These are phyloP conservation scores for Vigna radiata DNA, from an alignment of 306 rosid species.

Conservation along the genomic window DNA sequence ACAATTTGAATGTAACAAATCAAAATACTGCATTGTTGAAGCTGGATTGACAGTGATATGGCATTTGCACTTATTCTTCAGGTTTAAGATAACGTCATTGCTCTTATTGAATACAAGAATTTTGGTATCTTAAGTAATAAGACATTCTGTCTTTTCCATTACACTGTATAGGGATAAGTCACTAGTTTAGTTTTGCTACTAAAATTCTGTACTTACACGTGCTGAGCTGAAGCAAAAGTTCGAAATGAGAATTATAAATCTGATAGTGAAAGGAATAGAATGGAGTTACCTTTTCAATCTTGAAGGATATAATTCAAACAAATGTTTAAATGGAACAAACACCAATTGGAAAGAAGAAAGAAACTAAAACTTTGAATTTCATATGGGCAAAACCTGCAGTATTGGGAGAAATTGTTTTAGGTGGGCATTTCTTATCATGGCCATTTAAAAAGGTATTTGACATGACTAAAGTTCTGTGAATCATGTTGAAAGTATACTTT, in stretches of 20 bases:
- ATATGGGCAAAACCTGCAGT: too few relatives aligned
- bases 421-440: background rate
- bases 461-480: background rate
- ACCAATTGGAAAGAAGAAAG: too few relatives aligned
- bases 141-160: background rate
- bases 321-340: too few relatives aligned
- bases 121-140: background rate
- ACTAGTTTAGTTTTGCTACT: conserved; percentile 9
- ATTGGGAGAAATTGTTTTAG: background rate
- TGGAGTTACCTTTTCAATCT: too few relatives aligned
- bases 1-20: background rate
- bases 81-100: background rate
- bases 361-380: too few relatives aligned
- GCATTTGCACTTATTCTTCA: background rate
- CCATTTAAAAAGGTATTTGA: background rate
- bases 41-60: background rate
- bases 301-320: too few relatives aligned
- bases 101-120: background rate
- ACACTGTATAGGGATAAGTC: background rate
- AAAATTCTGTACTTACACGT: background rate
- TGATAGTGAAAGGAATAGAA: too few relatives aligned
- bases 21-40: background rate
- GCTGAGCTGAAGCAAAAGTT: too few relatives aligned
- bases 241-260: too few relatives aligned
- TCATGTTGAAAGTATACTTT: background rate